These are phyloP conservation scores for Suaeda aralocaspica DNA, from an alignment of 148 eudicot genomes.

Conservation along the genomic window DNA sequence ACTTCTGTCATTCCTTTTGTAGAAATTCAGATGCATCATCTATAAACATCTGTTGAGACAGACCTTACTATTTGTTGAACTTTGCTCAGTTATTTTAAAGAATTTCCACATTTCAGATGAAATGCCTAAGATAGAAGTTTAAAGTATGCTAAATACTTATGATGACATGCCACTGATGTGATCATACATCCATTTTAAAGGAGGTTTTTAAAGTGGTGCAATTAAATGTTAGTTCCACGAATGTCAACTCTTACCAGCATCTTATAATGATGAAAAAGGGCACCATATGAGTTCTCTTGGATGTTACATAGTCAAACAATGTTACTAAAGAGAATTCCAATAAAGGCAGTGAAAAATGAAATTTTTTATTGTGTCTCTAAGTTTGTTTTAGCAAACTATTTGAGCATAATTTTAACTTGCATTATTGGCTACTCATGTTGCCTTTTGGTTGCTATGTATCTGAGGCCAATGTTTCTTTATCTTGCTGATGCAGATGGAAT, in stretches of 20 bases:
- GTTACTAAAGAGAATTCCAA: not conserved
- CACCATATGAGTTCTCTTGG: not conserved
- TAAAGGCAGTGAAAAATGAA: no score
- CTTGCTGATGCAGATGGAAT: slow-evolving; percentile 69
- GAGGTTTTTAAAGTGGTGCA: not conserved
- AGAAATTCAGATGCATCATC: no score
- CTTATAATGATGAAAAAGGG: not conserved
- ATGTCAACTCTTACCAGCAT: not conserved
- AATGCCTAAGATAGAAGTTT: no score
- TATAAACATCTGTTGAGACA: no score
- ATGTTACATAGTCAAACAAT: not conserved
- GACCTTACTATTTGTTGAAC: no score
- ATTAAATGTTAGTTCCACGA: not conserved
- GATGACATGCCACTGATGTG: not conserved
- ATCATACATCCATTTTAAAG: not conserved
- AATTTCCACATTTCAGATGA: no score
- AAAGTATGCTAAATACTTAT: no score
- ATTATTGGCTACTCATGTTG: not conserved
- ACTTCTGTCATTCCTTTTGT: not conserved
- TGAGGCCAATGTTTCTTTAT: not conserved
- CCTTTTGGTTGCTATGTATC: not conserved
- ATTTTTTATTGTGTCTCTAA: not conserved
- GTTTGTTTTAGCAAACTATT: no score
- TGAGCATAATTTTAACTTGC: not conserved
- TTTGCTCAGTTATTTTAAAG: no score